Conservation (phyloP, 2,329 filamentous ascomycete genomes). For the Beauveria medogensis region DNA sequence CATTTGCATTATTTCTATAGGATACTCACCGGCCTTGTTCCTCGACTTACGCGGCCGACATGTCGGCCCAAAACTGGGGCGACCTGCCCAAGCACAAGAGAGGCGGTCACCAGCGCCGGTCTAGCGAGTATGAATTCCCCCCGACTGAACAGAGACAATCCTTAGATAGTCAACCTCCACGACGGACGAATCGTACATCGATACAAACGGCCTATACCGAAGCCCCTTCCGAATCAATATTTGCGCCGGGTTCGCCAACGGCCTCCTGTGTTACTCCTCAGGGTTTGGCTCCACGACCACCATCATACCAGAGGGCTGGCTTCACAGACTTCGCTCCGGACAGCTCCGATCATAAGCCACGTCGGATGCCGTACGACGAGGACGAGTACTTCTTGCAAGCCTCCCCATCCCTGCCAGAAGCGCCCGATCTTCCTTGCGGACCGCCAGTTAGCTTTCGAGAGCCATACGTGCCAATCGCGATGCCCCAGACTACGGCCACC, state of each 20-base stretch:
- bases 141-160: conserved; percentile 24
- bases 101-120: conserved; percentile 10
- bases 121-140: conserved; percentile 20
- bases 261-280: conserved; percentile 40
- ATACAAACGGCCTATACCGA: conserved; percentile 48
- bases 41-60: conserved; percentile 4
- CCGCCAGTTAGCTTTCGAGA: conserved; percentile 51
- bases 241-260: conserved; percentile 50
- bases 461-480: conserved; percentile 25
- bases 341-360: conserved; percentile 25
- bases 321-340: conserved; percentile 30
- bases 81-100: conserved; percentile 9
- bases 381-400: conserved; percentile 31
- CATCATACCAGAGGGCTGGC: conserved; percentile 44
- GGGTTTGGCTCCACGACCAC: conserved; percentile 50
- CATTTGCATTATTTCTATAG: background rate
- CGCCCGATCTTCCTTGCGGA: conserved; percentile 52
- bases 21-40: background rate
- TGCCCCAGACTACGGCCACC: conserved; percentile 4
- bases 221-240: conserved; percentile 48
- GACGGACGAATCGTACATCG: conserved; percentile 43
- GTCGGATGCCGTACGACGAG: conserved; percentile 29
- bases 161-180: conserved; percentile 30
- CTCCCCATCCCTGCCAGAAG: conserved; percentile 37
- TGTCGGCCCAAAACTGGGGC: conserved; percentile 13